Conservation (phyloP, 306 rosid genomes). For the Myrica gale region DNA sequence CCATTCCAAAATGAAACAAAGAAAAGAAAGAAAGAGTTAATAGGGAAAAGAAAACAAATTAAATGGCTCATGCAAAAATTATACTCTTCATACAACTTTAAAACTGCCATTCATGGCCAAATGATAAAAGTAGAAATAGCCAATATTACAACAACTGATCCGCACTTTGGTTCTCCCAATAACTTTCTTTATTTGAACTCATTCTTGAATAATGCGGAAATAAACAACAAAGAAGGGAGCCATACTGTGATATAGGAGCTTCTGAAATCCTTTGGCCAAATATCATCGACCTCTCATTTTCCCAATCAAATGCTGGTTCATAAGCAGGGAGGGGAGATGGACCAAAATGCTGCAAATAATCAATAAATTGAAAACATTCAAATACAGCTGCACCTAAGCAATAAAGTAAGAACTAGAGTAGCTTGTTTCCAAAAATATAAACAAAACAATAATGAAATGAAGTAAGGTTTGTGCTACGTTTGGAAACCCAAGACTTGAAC, state of each 20-base stretch:
- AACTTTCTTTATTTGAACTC: no score
- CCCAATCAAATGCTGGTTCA: slow-evolving; percentile 99
- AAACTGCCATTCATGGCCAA: slow-evolving; percentile 11
- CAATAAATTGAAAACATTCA: slow-evolving; percentile 10
- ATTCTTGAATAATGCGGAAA: no score
- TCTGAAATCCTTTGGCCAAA: slow-evolving; percentile 95
- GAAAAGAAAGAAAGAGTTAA: slow-evolving; percentile 30
- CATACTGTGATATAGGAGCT: slow-evolving; percentile 87
- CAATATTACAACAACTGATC: no score
- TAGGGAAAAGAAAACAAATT: slow-evolving; percentile 21
- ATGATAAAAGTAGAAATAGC: not conserved
- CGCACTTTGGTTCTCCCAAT: no score
- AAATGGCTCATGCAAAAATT: slow-evolving; percentile 14
- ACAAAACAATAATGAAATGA: not conserved
- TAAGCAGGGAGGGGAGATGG: slow-evolving; percentile 93
- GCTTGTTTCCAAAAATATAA: not conserved
- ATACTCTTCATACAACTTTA: slow-evolving; percentile 19
- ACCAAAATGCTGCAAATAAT: slow-evolving; percentile 69
- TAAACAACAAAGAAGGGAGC: not conserved
- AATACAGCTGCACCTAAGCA: not conserved
- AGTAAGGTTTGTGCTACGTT: not conserved
- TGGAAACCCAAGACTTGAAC: slow-evolving; percentile 8
- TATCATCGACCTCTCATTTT: slow-evolving; percentile 90
- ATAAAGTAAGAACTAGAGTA: not conserved
- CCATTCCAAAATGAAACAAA: slow-evolving; percentile 27